Evolutionary conservation across 306 rosid genomes (phyloP), one percentile per base, ranked within the genome.

Genomic region (Herpetospermum pedunculosum): DNA sequence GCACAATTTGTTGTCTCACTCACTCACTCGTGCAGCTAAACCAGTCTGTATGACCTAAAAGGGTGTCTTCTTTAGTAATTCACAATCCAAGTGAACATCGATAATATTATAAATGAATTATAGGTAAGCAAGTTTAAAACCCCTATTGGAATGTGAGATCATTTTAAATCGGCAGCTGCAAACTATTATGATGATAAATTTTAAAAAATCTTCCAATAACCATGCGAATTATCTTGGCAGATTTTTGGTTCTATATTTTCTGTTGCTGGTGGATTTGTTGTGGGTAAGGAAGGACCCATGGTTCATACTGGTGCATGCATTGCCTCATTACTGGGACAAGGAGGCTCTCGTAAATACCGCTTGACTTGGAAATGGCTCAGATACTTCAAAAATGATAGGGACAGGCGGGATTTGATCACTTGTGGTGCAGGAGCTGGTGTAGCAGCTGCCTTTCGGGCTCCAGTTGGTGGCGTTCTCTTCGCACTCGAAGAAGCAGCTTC

Each of bases 371-470:
- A 77, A 77, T 87, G 92, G 87, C 92, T 91, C 38, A 85, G 87
- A 79, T 81, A 76, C 85, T 91, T 87, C 82, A 88, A 91, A 78
- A 88, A 91, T 69, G 95, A 91, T 65, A 54, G 95, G 40, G 97
- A 91, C 40, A 77, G 95, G 19, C 82, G 97, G 75, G 97, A 91
- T 81, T 77, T 91, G 82, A 83, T 91, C 63, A 88, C 97, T 23
- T 88, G 92, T 65, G 97, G 95, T 65, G 97, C 97, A 48, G 97
- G 88, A 82, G 97, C 95, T 44, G 97, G 97, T 3, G 95, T 91
- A 41, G 97, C 97, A 16, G 95, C 90, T 73, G 97, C 97, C 34
- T 87, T 91, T 74, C 89, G 95, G 72, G 97, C 95, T 48, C 95
- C 97, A 1, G 97, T 91, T 53, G 97, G 97, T 18, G 97, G 97